Evolutionary conservation across 495 filamentous ascomycete genomes (phyloP).

Genomic region (Hypoxylon trugodes): DNA sequence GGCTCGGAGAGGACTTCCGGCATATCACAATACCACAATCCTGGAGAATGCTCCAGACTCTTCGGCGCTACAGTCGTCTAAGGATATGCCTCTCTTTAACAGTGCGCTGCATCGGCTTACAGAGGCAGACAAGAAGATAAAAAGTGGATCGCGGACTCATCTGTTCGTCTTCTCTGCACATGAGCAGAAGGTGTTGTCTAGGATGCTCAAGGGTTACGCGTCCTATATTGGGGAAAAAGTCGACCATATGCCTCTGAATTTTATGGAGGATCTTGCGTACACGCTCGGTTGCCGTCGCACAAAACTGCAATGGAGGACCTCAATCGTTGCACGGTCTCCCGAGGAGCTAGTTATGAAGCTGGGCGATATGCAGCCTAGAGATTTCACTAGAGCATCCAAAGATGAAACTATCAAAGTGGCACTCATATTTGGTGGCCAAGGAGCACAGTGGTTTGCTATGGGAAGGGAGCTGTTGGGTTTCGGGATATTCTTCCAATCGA

Average conservation of each 20-base stretch:
- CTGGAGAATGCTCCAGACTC: not conserved
- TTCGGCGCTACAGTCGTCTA: not conserved
- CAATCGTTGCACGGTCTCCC: conserved; percentile 29
- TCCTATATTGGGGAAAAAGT: conserved; percentile 17
- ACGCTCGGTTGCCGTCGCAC: conserved; percentile 40
- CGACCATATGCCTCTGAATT: not conserved
- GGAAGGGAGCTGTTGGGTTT: conserved; percentile 49
- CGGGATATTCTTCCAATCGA: conserved; percentile 34
- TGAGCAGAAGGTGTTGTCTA: conserved; percentile 34
- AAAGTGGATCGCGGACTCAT: conserved; percentile 18
- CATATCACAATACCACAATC: conserved; percentile 16
- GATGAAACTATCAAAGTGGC: conserved; percentile 14
- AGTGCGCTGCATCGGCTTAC: not conserved
- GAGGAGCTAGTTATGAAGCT: conserved; percentile 25
- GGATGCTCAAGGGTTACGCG: conserved; percentile 24
- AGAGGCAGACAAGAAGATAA: not conserved
- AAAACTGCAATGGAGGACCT: conserved; percentile 34
- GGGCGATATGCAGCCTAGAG: not conserved
- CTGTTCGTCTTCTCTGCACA: conserved; percentile 43
- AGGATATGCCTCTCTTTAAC: not conserved
- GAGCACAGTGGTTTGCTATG: conserved; percentile 56
- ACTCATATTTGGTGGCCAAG: conserved; percentile 41
- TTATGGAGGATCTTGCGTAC: conserved; percentile 39
- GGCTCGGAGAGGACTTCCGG: conserved; percentile 11
- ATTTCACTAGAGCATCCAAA: conserved; percentile 12